Evolutionary conservation across 495 filamentous ascomycete genomes (phyloP), one percentile per base, ranked within the genome.

Genomic region (Aspergillus sclerotiicarbonarius): DNA sequence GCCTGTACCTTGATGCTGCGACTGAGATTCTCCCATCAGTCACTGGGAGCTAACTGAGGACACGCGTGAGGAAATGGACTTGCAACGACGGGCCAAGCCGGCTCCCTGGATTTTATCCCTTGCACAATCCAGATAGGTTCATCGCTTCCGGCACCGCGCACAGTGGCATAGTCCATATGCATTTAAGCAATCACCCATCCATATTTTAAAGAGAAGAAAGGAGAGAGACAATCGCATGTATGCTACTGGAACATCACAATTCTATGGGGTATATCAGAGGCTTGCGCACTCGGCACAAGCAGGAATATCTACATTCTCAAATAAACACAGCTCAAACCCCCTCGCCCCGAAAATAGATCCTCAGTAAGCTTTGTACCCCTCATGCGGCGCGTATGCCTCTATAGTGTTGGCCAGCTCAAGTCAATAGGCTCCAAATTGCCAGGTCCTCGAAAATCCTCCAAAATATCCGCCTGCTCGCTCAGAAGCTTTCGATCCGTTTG

Each of bases 401-500:
- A 71, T 41, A 75, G 39, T 12, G 74, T 77, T 6, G 65, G 63
- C 73, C 58, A 71, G 29, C 51, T 62, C 53, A 67, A 62, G 32
- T 74, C 66, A 60, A 67, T 68, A 10, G 62, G 54, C 60, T 70
- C 66, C 51, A 75, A 55, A 39, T 71, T 53, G 0, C 74, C 72
- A 0, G 67, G 63, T 2, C 72, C 72, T 15, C 67, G 62, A 46
- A 73, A 75, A 51, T 69, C 66, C 62, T 73, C 66, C 62, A 72
- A 10, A 35, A 75, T 70, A 55, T 70, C 67, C 31, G 72, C 72
- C 60, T 76, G 74, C 61, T 75, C 72, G 53, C 66, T 74, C 59
- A 78, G 55, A 44, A 73, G 41, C 16, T 67, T 53, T n/a, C 73
- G 56, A 50, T 76, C 71, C 5, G 61, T 66, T 58, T 74, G 73